Evolutionary conservation across 164 flowering plant genomes (phyloP), one percentile per base, ranked within the genome.

Genomic region (Vitis cinerea): DNA sequence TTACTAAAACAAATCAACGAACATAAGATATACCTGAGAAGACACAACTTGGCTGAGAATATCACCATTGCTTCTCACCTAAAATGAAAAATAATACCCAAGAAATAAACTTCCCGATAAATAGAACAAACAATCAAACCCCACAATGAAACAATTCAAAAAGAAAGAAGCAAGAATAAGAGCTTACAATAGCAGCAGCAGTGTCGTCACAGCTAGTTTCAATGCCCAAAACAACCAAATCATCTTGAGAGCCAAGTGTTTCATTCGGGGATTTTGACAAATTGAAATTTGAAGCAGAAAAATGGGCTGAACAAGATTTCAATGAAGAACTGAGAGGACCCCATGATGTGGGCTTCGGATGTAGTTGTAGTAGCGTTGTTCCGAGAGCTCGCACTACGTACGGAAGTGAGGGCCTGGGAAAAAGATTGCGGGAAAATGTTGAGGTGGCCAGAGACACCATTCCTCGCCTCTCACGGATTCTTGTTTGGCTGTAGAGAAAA

Each of bases 161-260:
- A 11, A 30, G 53, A n/a, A 12, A 37, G 16, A 47, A 37, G 8
- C 37, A 37, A 29, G 13, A 65, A 67, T 53, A 23, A 50, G 10
- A 48, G 66, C 85, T 74, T 75, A 88, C 95, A 64, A 94, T 85
- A 48, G 99, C 96, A 3, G 97, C 99, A 5, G 97, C 97, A 11
- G 99, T 94, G 77, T 94, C 97, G 57, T 94, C 99, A 57, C 97
- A 94, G 73, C 99, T 94, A 14, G 99, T 94, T 74, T 94, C 99
- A 44, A 94, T 92, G 19, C 99, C 97, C 10, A 94, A 81, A 74
- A 94, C 77, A 37, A 90, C 81, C 75, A 91, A 78, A 69, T 87
- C 80, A 55, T 83, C 88, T 11, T 59, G 68, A 14, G 62, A 48
- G 27, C 61, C 48, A 50, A 68, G 27, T 53, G 7, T 66, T 37